Evolutionary conservation across 169 alveolate species (phyloP), one percentile per base, ranked within the genome.

Genomic region (Theileria luwenshuni): DNA sequence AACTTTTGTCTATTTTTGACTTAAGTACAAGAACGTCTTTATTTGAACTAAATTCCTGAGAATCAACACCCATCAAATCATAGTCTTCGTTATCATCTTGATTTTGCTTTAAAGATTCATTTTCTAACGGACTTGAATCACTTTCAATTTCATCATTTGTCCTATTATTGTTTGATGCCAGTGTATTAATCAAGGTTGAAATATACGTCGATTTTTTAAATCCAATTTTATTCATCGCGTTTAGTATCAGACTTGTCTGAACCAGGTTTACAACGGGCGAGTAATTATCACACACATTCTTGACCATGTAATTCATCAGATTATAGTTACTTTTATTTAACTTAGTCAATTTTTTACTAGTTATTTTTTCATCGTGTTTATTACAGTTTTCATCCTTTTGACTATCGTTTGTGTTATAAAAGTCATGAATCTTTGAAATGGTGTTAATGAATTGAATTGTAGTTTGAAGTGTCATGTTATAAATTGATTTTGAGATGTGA

Each of bases 161-260:
- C 17, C 32, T 56, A 21, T 21, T 56, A 21, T 21, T 21, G 45
- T 38, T 5, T 10, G 45, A 38, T 25, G 65, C 45, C 2, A 56
- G 23, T 1, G 38, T n/a, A 15, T 56, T 15, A 6, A 79, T 65
- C 10, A 79, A 38, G 27, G 65, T 72, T 27, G 87, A 72, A 8
- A 79, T 15, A 8, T 68, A 56, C 17, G 58, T 76, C n/a, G 45
- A 41, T 25, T 71, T 72, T 17, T 77, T 52, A 19, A 38, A 70
- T n/a, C 32, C 59, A 8, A 74, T 58, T 23, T 69, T 60, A 42
- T 71, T 42, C 0, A 79, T 62, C 30, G 87, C 67, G 43, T 79
- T 59, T 12, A 79, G 71, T 71, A 79, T 52, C 10, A 77, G 69
- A 0, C 81, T 68, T 27, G 71, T 76, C 25, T 79, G 87, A 21